phyloP scores from a whole-genome alignment of 345 rosid species.

The Citrus cavaleriei region DNA sequence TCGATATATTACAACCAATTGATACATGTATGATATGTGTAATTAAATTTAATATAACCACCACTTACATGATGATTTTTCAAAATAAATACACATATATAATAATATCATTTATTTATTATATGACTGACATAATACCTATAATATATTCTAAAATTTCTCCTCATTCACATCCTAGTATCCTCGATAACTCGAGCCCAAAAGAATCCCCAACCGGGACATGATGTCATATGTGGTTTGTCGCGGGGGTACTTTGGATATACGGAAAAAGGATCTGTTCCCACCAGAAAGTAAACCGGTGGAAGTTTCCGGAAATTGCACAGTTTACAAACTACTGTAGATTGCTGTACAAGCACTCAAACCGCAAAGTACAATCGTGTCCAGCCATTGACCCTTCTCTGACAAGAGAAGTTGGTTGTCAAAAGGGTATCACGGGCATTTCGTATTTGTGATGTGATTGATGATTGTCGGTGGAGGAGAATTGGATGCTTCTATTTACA shows the following conservation, averaged over 20 bases:
- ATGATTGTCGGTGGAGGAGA: constrained; percentile 10
- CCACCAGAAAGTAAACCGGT: not conserved
- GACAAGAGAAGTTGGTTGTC: constrained; percentile 12
- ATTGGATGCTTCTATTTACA: constrained; percentile 1
- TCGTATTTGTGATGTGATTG: not conserved
- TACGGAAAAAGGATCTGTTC: not conserved
- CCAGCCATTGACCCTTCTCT: not conserved
- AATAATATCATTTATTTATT: no score
- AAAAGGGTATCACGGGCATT: constrained; percentile 18
- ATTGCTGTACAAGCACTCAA: constrained; percentile 1
- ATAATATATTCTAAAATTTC: accelerated
- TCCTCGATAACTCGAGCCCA: no score
- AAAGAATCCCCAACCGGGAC: no score
- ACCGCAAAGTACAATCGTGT: constrained; percentile 7
- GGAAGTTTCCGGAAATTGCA: not conserved
- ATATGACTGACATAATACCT: no score
- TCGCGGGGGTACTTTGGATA: not conserved
- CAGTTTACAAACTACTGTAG: not conserved
- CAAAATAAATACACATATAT: no score
- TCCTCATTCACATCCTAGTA: accelerated
- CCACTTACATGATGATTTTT: accelerated
- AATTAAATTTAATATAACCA: no score
- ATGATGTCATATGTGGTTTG: no score
- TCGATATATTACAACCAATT: accelerated
- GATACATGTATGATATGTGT: accelerated